Evolutionary conservation across 2,329 filamentous ascomycete species (phyloP).

Genomic region (Nemania sp.): DNA sequence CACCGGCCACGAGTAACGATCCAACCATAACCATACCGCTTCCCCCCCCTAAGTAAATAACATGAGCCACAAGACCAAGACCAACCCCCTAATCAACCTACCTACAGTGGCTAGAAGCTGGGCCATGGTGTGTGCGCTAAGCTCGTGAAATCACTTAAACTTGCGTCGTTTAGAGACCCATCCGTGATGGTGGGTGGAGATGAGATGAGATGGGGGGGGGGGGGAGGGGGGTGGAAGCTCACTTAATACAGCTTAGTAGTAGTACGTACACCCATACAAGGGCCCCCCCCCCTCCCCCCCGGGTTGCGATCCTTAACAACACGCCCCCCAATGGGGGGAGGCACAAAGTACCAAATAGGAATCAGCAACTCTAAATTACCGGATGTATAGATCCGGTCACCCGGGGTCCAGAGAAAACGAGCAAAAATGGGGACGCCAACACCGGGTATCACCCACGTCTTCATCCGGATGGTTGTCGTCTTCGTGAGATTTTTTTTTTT

Average conservation of each 20-base stretch:
- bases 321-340: conserved; percentile 10
- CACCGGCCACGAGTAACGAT: conserved; percentile 1
- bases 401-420: conserved; percentile 16
- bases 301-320: conserved; percentile 14
- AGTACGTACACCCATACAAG: conserved; percentile 8
- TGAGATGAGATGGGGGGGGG: too few species aligned
- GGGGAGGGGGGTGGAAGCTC: too few species aligned
- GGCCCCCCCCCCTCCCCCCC: too few species aligned
- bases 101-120: not conserved
- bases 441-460: conserved; percentile 19
- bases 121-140: conserved; percentile 12
- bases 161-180: not conserved
- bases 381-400: conserved; percentile 22
- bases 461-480: conserved; percentile 19
- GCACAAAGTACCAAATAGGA: not conserved
- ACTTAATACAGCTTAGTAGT: not conserved
- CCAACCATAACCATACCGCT: not conserved
- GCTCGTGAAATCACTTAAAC: conserved; percentile 10
- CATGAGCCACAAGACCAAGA: conserved; percentile 7
- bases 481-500: not conserved
- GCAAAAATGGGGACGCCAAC: conserved; percentile 6
- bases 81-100: conserved; percentile 7
- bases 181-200: conserved; percentile 13
- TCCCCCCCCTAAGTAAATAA: not conserved
- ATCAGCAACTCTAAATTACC: conserved; percentile 19